Evolutionary conservation across 2,329 filamentous ascomycete species (phyloP), one percentile per base, ranked within the genome.

Genomic region (Plectosphaerella sp.): DNA sequence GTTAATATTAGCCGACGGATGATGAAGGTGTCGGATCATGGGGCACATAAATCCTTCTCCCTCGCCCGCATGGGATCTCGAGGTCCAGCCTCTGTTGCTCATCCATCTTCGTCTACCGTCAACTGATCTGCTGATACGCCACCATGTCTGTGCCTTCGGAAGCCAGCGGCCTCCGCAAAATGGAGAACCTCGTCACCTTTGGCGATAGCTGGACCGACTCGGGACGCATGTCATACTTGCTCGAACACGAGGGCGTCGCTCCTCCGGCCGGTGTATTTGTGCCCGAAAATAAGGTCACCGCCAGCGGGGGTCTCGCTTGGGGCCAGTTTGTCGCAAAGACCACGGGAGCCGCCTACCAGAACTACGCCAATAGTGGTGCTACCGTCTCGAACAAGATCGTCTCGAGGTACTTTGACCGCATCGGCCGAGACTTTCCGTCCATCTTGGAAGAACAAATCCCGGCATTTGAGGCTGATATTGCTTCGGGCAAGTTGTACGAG

Each of bases 151-250:
- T 43, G 8, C 28, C 11, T n/a, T 4, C 41, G 5, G 41, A 18
- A 43, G 41, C n/a, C n/a, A 18, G 18, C n/a, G 60, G 63, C 37
- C 56, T 76, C 39, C 67, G 68, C 33, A 71, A 73, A 36, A 83
- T 89, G 63, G 75, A 81, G 25, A 85, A 82, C 48, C 65, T 90
- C 37, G 78, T 90, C 39, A 77, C 83, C 0, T 91, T 91, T 62
- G 87, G 88, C 12, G 86, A 91, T 65, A 89, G 86, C 67, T 91
- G 87, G 62, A 89, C 87, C 1, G 89, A 92, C 62, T 86, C 91
- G 61, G 82, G 78, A 12, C 80, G 88, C 11, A 64, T 89, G 11
- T 61, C 62, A 9, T 91, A 89, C 63, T 87, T 91, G 62, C 68
- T 72, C 52, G 67, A 61, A 33, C 72, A 87, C 58, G 74, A 82